Evolutionary conservation across 257 asterid genomes (phyloP).

Genomic region (Catharanthus roseus): DNA sequence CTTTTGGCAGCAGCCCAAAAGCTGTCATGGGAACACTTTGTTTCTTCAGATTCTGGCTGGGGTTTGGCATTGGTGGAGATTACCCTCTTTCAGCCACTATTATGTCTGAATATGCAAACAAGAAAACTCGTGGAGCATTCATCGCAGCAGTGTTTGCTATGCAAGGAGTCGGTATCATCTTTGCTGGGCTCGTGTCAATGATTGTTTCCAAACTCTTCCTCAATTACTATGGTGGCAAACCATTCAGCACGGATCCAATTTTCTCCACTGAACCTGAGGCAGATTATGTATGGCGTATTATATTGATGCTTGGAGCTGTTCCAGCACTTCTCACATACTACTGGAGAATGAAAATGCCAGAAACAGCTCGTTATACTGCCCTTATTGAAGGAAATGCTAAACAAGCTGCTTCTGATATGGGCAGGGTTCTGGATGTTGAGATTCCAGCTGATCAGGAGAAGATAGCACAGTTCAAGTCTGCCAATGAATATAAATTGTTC

Average conservation of each 20-base stretch:
- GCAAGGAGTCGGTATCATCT: constrained; percentile 33
- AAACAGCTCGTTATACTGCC: constrained; percentile 32
- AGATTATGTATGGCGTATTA: constrained; percentile 24
- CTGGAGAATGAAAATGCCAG: constrained; percentile 37
- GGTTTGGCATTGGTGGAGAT: constrained; percentile 31
- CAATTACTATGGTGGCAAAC: not conserved
- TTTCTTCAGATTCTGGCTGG: constrained; percentile 32
- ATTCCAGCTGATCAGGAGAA: constrained; percentile 27
- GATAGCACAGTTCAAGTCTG: constrained; percentile 17
- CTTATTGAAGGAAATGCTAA: constrained; percentile 27
- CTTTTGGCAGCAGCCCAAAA: constrained; percentile 17
- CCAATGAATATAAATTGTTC: constrained; percentile 21
- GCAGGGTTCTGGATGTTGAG: constrained; percentile 17
- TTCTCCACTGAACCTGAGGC: constrained; percentile 23
- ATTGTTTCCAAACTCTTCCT: constrained; percentile 19
- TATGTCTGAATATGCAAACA: constrained; percentile 32
- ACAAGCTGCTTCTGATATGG: constrained; percentile 31
- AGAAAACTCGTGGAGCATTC: constrained; percentile 26
- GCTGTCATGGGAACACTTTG: constrained; percentile 23
- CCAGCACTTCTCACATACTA: constrained; percentile 27
- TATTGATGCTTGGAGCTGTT: constrained; percentile 27
- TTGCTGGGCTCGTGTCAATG: constrained; percentile 31
- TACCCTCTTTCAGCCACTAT: constrained; percentile 34
- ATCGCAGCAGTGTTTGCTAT: constrained; percentile 32
- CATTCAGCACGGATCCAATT: not conserved